Evolutionary conservation across 495 filamentous ascomycete genomes (phyloP), one percentile per base, ranked within the genome.

Genomic region (Sordaria brevicollis): DNA sequence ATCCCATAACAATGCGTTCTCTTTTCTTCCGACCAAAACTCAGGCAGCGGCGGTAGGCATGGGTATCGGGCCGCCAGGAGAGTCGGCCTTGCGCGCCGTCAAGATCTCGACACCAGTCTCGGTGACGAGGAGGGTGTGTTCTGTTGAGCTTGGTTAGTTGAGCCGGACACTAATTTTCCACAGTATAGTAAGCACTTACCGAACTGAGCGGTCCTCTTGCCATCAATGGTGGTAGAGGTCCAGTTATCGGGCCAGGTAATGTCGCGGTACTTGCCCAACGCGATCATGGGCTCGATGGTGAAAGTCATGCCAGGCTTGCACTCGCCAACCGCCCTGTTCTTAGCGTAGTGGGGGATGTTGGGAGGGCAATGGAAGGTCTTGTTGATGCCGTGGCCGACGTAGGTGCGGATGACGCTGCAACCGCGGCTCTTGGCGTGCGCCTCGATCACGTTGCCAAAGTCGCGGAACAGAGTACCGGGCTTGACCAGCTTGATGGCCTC

Each of bases 81-180:
- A 97, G 76, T 90, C 87, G 25, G 88, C 83, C 49, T 88, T 79
- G 72, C 95, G 86, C 35, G 94, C 95, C 1, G 95, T 99, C 74
- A 99, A 80, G 41, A 98, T 85, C 82, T 99, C 95, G 15, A 97
- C 93, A 1, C 95, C 95, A 67, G 92, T 90, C 76, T 95, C 94
- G 0, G 95, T 99, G 2, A 98, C 94, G 3, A 99, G 80, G 38
- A 97, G 85, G 0, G 95, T 99, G 78, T 99, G 95, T 77, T 99
- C 93, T 91, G 70, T 25, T 41, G 7, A 39, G 9, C 31, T 11
- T 9, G 0, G 31, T 65, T 19, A 69, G 39, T 25, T 2, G 17
- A 41, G 62, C 3, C 15, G n/a, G n/a, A 10, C 11, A 5, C 4
- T 5, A 69, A 11, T 33, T 34, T 8, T 13, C 49, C 31, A 57